phyloP scores from a whole-genome alignment of 2,329 filamentous ascomycete genomes.

The Rutstroemia sydowiana region DNA sequence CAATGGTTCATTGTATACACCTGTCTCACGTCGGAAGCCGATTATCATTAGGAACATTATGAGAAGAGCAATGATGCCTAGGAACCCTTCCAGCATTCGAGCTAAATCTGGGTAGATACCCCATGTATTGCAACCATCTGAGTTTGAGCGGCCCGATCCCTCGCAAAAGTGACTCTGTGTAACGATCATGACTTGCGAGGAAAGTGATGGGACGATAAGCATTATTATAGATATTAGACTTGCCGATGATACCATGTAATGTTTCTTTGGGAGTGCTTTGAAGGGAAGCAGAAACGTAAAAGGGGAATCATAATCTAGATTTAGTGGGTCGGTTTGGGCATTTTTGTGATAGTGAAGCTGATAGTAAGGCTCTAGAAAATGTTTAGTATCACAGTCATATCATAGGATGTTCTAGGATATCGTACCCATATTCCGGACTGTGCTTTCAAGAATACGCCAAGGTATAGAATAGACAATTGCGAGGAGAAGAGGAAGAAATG shows the following conservation, averaged over 20 bases:
- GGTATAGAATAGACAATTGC: background rate
- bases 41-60: background rate
- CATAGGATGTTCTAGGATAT: too few species aligned
- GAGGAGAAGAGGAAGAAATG: background rate
- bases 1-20: background rate
- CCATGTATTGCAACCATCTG: background rate
- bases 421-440: background rate
- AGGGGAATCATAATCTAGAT: background rate
- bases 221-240: background rate
- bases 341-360: background rate
- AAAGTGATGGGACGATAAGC: background rate
- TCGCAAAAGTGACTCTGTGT: background rate
- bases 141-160: background rate
- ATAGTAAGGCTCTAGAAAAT: background rate
- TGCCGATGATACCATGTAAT: background rate
- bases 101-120: background rate
- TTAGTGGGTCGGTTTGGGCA: background rate
- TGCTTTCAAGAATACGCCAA: slow-evolving; percentile 2
- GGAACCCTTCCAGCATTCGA: background rate
- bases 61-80: background rate
- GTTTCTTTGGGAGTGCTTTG: background rate
- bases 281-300: background rate
- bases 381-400: too few species aligned
- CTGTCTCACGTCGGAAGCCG: background rate
- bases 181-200: background rate